Base-by-base conservation (phyloP, 2,329 filamentous ascomycete species). In the Aspergillus uvarum region DNA sequence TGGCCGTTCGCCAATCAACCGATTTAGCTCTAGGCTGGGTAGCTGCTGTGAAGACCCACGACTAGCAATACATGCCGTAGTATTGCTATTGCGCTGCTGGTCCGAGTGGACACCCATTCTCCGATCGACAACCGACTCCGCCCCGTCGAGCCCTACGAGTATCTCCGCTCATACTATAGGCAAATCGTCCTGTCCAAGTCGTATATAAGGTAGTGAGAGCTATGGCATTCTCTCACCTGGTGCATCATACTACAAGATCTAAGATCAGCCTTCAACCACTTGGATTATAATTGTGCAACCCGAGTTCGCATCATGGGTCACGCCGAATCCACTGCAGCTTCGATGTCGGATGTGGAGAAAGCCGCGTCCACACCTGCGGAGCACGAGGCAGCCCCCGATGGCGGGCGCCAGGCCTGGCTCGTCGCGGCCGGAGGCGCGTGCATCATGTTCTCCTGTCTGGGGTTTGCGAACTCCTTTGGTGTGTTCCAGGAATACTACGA, bases 401-500 rank as follows among this genome's bases (percentile, higher is more conserved):
- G 68, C 5, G 70, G 65, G 4, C n/a, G 53, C 2, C 47, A 55
- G 50, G 70, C 70, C n/a, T 72, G 71, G 69, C 63, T 72, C 1
- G 67, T 70, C 12, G 67, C 66, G n/a, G 61, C 61, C 8, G 70
- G 69, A 14, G 63, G 62, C 19, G 58, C 65, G 24, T 63, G 56
- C 16, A 61, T 69, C 24, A 74, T 79, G 58, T 80, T 81, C 65
- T 74, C 69, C 3, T 71, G 67, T 12, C 65, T 82, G 0, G 80
- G 79, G 14, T 79, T 77, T 59, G 61, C 73, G 53, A 82, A 81
- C 65, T 78, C 77, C 0, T 81, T 80, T 48, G 80, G 81, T 16
- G 73, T 81, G 5, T 81, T 80, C 58, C 77, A 82, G 54, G 72
- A 72, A 26, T 82, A 82, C 68, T 82, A 82, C 63, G 68, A 77